Base-by-base conservation (phyloP, 2,329 filamentous ascomycete genomes). In the Phialocephala sp. region DNA sequence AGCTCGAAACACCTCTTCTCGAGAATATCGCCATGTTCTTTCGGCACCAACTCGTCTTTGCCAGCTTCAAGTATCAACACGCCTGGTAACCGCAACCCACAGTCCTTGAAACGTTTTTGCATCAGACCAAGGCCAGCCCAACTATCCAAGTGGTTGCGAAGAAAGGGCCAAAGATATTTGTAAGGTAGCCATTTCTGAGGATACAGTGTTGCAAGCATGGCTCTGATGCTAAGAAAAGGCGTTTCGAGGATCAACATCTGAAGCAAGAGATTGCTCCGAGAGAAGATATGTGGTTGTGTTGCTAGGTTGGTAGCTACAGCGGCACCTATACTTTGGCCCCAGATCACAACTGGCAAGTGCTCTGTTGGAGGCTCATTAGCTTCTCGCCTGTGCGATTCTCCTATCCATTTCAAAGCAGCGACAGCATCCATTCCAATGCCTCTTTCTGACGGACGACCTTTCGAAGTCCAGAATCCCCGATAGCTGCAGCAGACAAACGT, bases 161-260 rank as follows among this genome's bases (percentile, higher is more conserved):
- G 80, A 73, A 94, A 93, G 0, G 89, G 89, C 82, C 87, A 87
- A 0, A 94, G 81, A 74, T 94, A 88, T 56, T 85, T 85, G 75
- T 94, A 94, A 0, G 91, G 91, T 8, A 94, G 80, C 90, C 91
- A 94, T 71, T 86, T 91, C 71, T 93, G 90, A 0, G 91, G 91
- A 73, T 94, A 94, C 2, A 94, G 77, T 1, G 86, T 87, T 50
- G 85, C 79, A 6, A 94, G 80, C 90, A 94, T 93, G 20, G 84
- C 85, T 65, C 85, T 83, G 63, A 92, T 85, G 52, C 87, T 91
- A 0, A 89, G 85, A 68, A 93, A 93, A 0, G 91, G 91, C 0
- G 91, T 93, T 74, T 94, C 91, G 1, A 94, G 81, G 12, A 94
- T 81, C 59, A 94, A 68, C 0, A 84, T 80, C 1, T 72, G 70